Evolutionary conservation across 306 rosid species (phyloP), one percentile per base, ranked within the genome.

Genomic region (Phaseolus lunatus): DNA sequence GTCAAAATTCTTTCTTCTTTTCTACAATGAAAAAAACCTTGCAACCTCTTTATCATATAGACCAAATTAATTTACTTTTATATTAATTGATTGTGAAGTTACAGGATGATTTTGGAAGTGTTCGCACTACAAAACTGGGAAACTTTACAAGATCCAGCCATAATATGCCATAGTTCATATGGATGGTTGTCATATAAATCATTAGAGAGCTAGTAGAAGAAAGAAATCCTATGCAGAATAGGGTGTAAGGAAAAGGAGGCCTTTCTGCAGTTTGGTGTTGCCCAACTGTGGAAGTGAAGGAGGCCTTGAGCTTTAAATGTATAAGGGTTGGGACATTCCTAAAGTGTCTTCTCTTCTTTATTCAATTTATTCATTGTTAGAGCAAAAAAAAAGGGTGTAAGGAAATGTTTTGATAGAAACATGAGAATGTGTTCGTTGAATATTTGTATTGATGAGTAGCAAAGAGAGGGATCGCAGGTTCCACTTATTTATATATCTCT

Each of bases 171-270:
- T 11, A 8, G 54, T 19, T 71, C 50, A 53, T 13, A 72, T 48
- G n/a, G n/a, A 35, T 72, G 50, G 16, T 53, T 53, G 23, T 12
- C 35, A 31, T 5, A 31, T 47, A 41, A 54, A 43, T 67, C 39
- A 67, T 6, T 33, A 76, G 43, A 78, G 24, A 56, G 20, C 26
- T 15, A 19, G 19, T 49, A 48, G 47, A 70, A 22, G 39, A 78
- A 29, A 37, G 12, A 62, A 71, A 79, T 44, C 24, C 47, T 5
- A 22, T 45, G 24, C 23, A 58, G 19, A 68, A 20, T 44, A 16
- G 45, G 23, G 15, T 44, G 22, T 11, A 44, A 44, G 19, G 1
- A 13, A 13, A 5, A 27, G 18, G n/a, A n/a, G n/a, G n/a, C n/a
- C n/a, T n/a, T n/a, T n/a, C n/a, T n/a, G n/a, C n/a, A n/a, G n/a